Conservation (phyloP, 2,329 filamentous ascomycete genomes). For the Pseudogymnoascus sp. region DNA sequence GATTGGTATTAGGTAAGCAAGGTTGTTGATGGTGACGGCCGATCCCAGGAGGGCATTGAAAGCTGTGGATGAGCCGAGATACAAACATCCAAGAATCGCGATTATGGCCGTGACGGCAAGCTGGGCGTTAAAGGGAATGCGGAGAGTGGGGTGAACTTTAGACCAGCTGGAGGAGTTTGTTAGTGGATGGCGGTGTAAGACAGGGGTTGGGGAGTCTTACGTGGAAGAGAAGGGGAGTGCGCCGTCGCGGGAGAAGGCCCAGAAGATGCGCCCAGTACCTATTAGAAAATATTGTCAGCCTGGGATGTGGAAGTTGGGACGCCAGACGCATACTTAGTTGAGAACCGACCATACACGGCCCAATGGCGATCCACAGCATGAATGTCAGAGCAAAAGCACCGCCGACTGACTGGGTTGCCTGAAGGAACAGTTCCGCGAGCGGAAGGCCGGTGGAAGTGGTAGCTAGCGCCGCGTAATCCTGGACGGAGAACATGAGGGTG, state of each 20-base stretch:
- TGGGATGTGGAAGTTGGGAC: neutral
- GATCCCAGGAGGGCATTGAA: slow-evolving; percentile 38
- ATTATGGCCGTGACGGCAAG: slow-evolving; percentile 30
- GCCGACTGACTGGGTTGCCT: slow-evolving; percentile 34
- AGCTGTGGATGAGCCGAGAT: slow-evolving; percentile 37
- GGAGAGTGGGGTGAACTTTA: slow-evolving; percentile 28
- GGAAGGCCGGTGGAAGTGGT: slow-evolving; percentile 36
- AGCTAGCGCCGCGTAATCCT: slow-evolving; percentile 39
- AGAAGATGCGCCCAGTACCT: slow-evolving; percentile 28
- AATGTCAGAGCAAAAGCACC: slow-evolving; percentile 37
- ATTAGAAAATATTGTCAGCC: slow-evolving; percentile 24
- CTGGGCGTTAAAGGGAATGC: slow-evolving; percentile 35
- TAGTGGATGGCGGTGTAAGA: slow-evolving; percentile 19
- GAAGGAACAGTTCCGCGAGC: slow-evolving; percentile 39
- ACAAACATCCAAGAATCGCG: slow-evolving; percentile 36
- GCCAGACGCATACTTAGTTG: slow-evolving; percentile 25
- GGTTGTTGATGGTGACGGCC: slow-evolving; percentile 37
- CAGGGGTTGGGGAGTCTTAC: slow-evolving; percentile 12
- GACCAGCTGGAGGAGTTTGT: slow-evolving; percentile 25
- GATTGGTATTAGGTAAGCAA: slow-evolving; percentile 40
- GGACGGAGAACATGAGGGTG: slow-evolving; percentile 45
- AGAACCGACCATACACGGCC: slow-evolving; percentile 27
- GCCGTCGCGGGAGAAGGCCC: slow-evolving; percentile 40
- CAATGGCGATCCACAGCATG: slow-evolving; percentile 38
- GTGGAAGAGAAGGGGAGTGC: slow-evolving; percentile 32